Conservation (phyloP, 176 grass and related monocot species). For the Avena eriantha region DNA sequence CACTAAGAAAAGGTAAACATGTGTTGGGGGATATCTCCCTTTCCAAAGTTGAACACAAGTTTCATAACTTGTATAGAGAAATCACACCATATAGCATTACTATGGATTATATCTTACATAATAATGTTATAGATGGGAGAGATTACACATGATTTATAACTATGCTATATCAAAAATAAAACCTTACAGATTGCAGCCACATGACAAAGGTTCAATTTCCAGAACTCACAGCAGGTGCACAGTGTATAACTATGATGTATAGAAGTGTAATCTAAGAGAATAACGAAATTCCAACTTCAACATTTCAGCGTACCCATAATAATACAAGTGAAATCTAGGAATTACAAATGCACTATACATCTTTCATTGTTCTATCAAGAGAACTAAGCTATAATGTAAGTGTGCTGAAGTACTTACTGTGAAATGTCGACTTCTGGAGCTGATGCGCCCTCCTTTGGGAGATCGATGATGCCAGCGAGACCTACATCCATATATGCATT, state of each 20-base stretch:
- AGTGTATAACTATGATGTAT: constrained; percentile 1
- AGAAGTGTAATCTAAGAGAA: background rate
- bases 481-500: constrained; percentile 46
- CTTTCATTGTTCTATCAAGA: background rate
- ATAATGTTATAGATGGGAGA: background rate
- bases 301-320: background rate
- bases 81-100: background rate
- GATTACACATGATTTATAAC: background rate
- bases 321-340: constrained; percentile 8
- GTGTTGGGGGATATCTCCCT: background rate
- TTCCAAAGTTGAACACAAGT: background rate
- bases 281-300: background rate
- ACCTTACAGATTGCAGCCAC: background rate
- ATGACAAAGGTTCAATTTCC: constrained; percentile 15
- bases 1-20: background rate
- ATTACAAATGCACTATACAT: background rate
- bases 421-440: constrained; percentile 56
- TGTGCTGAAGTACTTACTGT: constrained; percentile 48
- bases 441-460: constrained; percentile 45
- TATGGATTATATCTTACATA: background rate
- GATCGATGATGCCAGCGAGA: constrained; percentile 58
- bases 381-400: background rate
- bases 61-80: background rate
- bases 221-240: background rate
- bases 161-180: constrained; percentile 6